Percentiles rank a stretch among this genome's conserved stretches.
Evolutionary conservation across 2,329 filamentous ascomycete species (phyloP).

Genomic region (Bertia moriformis): DNA sequence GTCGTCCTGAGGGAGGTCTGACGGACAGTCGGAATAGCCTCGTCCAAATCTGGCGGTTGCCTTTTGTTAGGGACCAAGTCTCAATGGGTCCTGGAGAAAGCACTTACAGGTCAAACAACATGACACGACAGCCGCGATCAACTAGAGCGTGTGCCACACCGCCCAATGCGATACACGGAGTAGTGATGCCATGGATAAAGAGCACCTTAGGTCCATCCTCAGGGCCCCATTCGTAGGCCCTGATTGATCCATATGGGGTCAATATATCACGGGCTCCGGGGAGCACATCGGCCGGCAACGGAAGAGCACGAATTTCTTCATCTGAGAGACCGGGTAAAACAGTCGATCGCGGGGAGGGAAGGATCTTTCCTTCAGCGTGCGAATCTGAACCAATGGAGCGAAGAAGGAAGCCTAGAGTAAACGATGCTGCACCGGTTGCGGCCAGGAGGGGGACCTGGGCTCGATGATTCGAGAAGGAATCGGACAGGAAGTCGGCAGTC

Average conservation of each 20-base stretch:
- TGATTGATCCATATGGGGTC: constrained; percentile 56
- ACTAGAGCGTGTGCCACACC: constrained; percentile 53
- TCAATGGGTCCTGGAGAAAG: constrained; percentile 4
- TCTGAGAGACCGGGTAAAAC: neutral
- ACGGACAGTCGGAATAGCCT: constrained; percentile 61
- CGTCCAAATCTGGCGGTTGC: constrained; percentile 56
- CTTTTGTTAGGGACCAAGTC: too few relatives aligned
- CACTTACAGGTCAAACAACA: constrained; percentile 52
- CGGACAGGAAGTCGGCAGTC: constrained; percentile 16
- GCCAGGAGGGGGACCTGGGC: constrained; percentile 15
- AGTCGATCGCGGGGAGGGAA: constrained; percentile 5
- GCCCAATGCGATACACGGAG: constrained; percentile 57
- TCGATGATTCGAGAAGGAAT: constrained; percentile 12
- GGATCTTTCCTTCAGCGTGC: constrained; percentile 2
- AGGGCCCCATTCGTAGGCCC: constrained; percentile 72
- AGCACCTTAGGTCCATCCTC: constrained; percentile 57
- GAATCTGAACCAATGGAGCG: constrained; percentile 11
- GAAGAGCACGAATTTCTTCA: constrained; percentile 13
- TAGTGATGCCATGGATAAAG: constrained; percentile 69
- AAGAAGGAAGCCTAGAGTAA: constrained; percentile 15
- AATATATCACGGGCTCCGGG: constrained; percentile 55
- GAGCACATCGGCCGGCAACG: constrained; percentile 58
- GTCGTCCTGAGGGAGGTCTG: constrained; percentile 41
- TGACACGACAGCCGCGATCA: constrained; percentile 55
- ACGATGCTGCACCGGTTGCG: constrained; percentile 16